Percentiles rank a stretch among this genome's conserved stretches.
These are phyloP conservation scores for Hordeum pubiflorum DNA, from an alignment of 202 grass and related monocot species.

Conservation along the genomic window DNA sequence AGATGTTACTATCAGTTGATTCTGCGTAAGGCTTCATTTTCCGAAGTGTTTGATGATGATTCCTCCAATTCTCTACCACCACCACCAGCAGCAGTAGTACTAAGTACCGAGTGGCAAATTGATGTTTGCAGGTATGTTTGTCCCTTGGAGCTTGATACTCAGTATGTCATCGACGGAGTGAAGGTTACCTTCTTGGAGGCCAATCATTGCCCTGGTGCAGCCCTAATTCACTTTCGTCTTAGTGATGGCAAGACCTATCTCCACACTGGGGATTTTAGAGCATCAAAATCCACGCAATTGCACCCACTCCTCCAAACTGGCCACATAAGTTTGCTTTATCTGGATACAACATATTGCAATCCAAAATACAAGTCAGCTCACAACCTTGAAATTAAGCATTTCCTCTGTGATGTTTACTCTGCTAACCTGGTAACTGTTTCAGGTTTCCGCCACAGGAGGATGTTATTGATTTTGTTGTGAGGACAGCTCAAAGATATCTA, in stretches of 20 bases:
- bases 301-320: slow-evolving; percentile 45
- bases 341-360: slow-evolving; percentile 78
- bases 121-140: slow-evolving; percentile 44
- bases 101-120: neutral
- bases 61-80: neutral
- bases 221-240: slow-evolving; percentile 47
- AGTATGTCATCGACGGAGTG: slow-evolving; percentile 58
- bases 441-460: slow-evolving; percentile 66
- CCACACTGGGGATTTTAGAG: slow-evolving; percentile 74
- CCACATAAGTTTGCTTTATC: slow-evolving; percentile 59
- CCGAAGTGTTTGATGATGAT: neutral
- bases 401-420: neutral
- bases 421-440: neutral
- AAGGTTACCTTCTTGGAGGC: slow-evolving; percentile 62
- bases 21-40: slow-evolving; percentile 30
- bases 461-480: slow-evolving; percentile 71
- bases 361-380: slow-evolving; percentile 61
- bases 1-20: slow-evolving; percentile 55
- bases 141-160: slow-evolving; percentile 54
- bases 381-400: slow-evolving; percentile 12
- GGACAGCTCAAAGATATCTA: slow-evolving; percentile 44
- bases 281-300: slow-evolving; percentile 53
- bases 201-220: slow-evolving; percentile 77
- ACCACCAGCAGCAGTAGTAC: neutral
- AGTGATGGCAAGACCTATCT: slow-evolving; percentile 54